Base-by-base conservation (phyloP, 208 protist genomes). In the Wallacemonas sp. region DNA sequence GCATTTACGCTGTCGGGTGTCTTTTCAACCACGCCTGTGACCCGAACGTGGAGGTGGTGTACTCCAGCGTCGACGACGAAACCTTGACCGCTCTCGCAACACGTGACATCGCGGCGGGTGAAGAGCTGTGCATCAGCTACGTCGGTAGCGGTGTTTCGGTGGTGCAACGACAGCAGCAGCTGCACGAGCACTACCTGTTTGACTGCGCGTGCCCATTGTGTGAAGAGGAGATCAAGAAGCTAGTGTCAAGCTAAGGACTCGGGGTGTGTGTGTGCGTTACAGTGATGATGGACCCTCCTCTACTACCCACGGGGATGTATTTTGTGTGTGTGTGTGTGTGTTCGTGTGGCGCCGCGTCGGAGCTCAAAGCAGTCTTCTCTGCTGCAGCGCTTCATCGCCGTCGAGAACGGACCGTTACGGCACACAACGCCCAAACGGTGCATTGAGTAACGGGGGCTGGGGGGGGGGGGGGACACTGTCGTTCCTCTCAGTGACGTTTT, bases 21-120 rank as follows among this genome's bases (percentile, higher is more conserved):
- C 79, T 91, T 53, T 89, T 92, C 57, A 94, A 91, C 44, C 89
- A 94, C 62, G 81, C 73, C 15, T 94, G 89, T 46, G 81, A 85
- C 15, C 81, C 89, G 10, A 94, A 92, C 61, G 13, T 92, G 12
- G 65, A 79, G 42, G 83, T 91, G 34, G 53, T 80, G 21, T 84
- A 91, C 69, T 59, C 65, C n/a, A 30, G 19, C 8, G 36, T 22
- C 34, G 78, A 78, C 39, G 81, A 94, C 62, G 89, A 87, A 65
- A 89, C 72, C 44, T 71, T 94, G 24, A 32, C 70, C 10, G 81
- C 81, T n/a, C 53, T 71, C 36, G 73, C 83, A n/a, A 71, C 90
- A 38, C 79, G 84, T 17, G 79, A 91, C 52, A 76, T 87, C 41
- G 59, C 53, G 12, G 59, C 57, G 1, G 81, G 78, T 5, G 85